Conservation (phyloP, 176 grass and related monocot genomes). For the Zoysia pacifica region DNA sequence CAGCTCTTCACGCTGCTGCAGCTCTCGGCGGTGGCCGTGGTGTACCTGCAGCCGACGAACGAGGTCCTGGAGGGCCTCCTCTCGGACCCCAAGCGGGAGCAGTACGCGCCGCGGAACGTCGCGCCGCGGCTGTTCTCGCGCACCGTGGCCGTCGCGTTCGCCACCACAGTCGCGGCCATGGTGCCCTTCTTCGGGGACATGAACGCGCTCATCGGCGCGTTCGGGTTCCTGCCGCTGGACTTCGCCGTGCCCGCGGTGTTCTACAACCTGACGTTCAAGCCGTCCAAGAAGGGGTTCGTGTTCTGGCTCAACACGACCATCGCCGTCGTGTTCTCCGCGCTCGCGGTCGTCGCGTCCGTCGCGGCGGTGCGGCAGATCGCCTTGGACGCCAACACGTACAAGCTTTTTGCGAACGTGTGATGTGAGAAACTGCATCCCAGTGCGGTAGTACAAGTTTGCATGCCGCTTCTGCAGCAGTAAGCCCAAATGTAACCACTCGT, state of each 20-base stretch:
- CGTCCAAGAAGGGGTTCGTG: slow-evolving; percentile 60
- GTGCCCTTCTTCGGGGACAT: slow-evolving; percentile 95
- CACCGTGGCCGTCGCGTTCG: slow-evolving; percentile 50
- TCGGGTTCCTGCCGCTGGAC: slow-evolving; percentile 92
- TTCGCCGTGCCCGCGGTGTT: slow-evolving; percentile 76
- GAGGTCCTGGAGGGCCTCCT: slow-evolving; percentile 78
- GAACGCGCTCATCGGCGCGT: slow-evolving; percentile 84
- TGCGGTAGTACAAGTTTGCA: not conserved
- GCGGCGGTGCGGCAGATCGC: slow-evolving; percentile 74
- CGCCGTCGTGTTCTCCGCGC: slow-evolving; percentile 58
- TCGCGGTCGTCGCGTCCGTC: slow-evolving; percentile 65
- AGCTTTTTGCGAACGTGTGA: slow-evolving; percentile 94
- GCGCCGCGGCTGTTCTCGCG: slow-evolving; percentile 60
- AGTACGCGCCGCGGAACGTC: slow-evolving; percentile 68
- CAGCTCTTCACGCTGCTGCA: slow-evolving; percentile 81
- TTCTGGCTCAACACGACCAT: slow-evolving; percentile 83
- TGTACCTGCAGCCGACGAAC: slow-evolving; percentile 96
- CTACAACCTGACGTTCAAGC: slow-evolving; percentile 88
- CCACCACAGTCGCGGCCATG: slow-evolving; percentile 82
- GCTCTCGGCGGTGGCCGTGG: slow-evolving; percentile 72
- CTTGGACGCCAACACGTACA: slow-evolving; percentile 74
- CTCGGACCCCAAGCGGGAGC: slow-evolving; percentile 57
- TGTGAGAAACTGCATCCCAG: no score
- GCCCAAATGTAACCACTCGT: no score
- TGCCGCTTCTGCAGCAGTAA: not conserved